Conservation (phyloP, 768 basidiomycete species). For the Rhizopogon vinicolor region DNA sequence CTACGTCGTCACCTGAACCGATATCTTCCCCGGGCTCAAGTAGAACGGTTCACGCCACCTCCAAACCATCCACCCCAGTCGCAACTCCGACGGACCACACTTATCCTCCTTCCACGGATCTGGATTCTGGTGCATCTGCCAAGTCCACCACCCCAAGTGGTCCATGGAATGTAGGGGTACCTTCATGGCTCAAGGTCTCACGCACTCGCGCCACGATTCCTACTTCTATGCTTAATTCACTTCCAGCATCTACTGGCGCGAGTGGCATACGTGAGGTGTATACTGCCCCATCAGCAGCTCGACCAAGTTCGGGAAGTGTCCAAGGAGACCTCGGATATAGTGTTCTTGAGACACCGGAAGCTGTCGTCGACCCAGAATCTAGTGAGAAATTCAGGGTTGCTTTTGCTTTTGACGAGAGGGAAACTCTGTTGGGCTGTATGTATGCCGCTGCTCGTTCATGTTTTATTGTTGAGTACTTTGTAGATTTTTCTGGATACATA, state of each 20-base stretch:
- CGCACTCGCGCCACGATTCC: slow-evolving; percentile 35
- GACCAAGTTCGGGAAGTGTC: slow-evolving; percentile 26
- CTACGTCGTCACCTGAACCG: slow-evolving; percentile 34
- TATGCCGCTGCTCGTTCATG: slow-evolving; percentile 11
- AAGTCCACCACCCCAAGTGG: slow-evolving; percentile 35
- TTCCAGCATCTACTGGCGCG: slow-evolving; percentile 20
- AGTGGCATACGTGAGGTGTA: slow-evolving; percentile 57
- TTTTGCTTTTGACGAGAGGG: slow-evolving; percentile 89
- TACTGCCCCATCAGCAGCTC: slow-evolving; percentile 30
- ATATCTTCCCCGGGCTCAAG: slow-evolving; percentile 8
- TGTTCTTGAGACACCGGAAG: slow-evolving; percentile 71
- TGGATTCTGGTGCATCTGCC: slow-evolving; percentile 33
- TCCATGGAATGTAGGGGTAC: slow-evolving; percentile 63
- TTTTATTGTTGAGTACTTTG: neutral
- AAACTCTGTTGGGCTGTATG: slow-evolving; percentile 85
- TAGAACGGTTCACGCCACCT: neutral
- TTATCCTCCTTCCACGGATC: slow-evolving; percentile 71
- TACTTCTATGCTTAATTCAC: slow-evolving; percentile 12
- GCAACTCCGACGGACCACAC: slow-evolving; percentile 50
- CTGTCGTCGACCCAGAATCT: slow-evolving; percentile 54
- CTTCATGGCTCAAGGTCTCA: slow-evolving; percentile 61
- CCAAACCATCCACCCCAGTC: slow-evolving; percentile 23
- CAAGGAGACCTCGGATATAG: slow-evolving; percentile 70
- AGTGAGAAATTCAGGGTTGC: slow-evolving; percentile 71
- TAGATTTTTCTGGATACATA: slow-evolving; percentile 90